Evolutionary conservation across 2,329 filamentous ascomycete species (phyloP).

Genomic region (Seiridium cupressi): DNA sequence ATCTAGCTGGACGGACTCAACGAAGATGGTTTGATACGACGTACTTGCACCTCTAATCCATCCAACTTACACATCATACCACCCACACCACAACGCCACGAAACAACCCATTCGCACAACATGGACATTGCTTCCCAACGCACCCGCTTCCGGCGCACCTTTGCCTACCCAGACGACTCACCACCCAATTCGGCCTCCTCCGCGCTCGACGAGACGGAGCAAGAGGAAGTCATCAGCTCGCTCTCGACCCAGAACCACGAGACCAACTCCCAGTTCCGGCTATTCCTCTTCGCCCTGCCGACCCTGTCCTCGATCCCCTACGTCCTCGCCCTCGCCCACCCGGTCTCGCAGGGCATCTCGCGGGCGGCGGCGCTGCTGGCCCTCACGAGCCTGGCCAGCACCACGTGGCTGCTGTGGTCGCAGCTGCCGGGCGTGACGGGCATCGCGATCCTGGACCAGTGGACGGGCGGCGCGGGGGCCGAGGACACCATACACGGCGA

Average conservation of each 20-base stretch:
- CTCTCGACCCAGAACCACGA: conserved; percentile 55
- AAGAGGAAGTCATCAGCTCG: conserved; percentile 59
- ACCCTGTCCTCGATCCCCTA: conserved; percentile 55
- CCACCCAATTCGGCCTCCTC: conserved; percentile 47
- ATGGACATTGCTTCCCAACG: conserved; percentile 28
- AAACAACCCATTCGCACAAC: neutral
- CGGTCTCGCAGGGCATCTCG: conserved; percentile 23
- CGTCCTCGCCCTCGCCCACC: conserved; percentile 43
- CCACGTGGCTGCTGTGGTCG: conserved; percentile 57
- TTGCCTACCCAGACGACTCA: conserved; percentile 68
- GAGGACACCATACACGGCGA: neutral
- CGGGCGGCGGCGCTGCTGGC: conserved; percentile 51
- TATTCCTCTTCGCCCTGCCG: conserved; percentile 60
- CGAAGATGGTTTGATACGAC: neutral
- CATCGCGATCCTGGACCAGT: conserved; percentile 47
- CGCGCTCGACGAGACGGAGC: conserved; percentile 49
- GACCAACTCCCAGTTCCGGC: conserved; percentile 57
- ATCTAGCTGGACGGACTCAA: too few relatives aligned
- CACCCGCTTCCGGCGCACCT: conserved; percentile 71
- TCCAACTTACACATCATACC: neutral
- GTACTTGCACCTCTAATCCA: neutral
- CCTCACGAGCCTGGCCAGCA: conserved; percentile 62
- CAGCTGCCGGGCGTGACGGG: conserved; percentile 56
- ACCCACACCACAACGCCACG: neutral
- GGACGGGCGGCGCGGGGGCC: conserved; percentile 26